Conservation (phyloP, 768 basidiomycete genomes). For the Leccinum imitatum region DNA sequence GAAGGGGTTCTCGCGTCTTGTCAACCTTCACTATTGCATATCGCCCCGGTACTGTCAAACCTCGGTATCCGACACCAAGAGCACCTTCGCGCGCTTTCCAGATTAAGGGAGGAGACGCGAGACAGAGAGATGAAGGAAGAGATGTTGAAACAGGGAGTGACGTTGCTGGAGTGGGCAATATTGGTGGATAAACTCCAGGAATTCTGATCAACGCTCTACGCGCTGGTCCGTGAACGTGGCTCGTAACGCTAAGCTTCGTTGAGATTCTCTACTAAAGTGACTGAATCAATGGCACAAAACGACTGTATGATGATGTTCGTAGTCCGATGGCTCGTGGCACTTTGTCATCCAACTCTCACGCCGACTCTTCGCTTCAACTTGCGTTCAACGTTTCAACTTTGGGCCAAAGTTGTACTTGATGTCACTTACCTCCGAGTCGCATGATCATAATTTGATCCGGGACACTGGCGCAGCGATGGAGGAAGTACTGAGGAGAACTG, state of each 20-base stretch:
- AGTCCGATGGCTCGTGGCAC: too few species aligned
- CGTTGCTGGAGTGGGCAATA: constrained; percentile 78
- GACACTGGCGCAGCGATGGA: too few species aligned
- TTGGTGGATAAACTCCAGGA: constrained; percentile 61
- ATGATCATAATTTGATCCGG: too few species aligned
- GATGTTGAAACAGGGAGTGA: constrained; percentile 65
- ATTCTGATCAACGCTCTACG: constrained; percentile 10
- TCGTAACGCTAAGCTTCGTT: background rate
- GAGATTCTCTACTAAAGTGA: background rate
- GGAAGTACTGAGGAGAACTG: too few species aligned
- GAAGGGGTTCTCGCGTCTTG: constrained; percentile 59
- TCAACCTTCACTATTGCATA: constrained; percentile 63
- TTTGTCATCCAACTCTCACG: too few species aligned
- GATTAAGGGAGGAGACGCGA: constrained; percentile 62
- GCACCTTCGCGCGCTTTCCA: constrained; percentile 61
- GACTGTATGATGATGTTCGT: too few species aligned
- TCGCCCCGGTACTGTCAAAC: constrained; percentile 52
- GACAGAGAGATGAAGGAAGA: constrained; percentile 70
- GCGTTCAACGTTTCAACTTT: too few species aligned
- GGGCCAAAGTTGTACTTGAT: too few species aligned
- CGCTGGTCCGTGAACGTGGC: constrained; percentile 2
- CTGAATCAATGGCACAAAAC: background rate
- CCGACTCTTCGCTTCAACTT: too few species aligned
- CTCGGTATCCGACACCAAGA: constrained; percentile 61
- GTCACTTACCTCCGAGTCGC: too few species aligned